These are phyloP conservation scores for Xylaria sp. DNA, from an alignment of 2,329 filamentous ascomycete species.

Conservation along the genomic window DNA sequence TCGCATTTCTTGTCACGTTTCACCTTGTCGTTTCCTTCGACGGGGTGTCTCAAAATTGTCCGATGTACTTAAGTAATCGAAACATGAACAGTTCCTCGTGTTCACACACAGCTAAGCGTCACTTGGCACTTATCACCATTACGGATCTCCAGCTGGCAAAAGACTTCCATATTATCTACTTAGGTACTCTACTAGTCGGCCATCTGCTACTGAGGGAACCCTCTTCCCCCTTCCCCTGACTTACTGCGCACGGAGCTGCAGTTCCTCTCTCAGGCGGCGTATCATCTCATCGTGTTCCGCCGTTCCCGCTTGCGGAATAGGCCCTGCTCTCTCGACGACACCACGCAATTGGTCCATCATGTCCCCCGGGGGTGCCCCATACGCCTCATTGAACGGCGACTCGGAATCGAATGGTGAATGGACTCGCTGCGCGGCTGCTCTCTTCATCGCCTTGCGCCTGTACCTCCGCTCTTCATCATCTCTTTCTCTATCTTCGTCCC, in stretches of 20 bases:
- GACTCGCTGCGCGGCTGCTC: not conserved
- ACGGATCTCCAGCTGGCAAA: not conserved
- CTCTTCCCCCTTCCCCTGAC: too few relatives aligned
- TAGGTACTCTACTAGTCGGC: too few relatives aligned
- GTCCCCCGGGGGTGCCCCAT: too few relatives aligned
- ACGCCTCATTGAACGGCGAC: too few relatives aligned
- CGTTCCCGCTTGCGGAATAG: conserved; percentile 5
- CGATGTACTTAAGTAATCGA: conserved; percentile 16
- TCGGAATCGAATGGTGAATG: too few relatives aligned
- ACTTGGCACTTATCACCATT: not conserved
- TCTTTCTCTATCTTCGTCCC: conserved; percentile 39
- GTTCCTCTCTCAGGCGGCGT: not conserved
- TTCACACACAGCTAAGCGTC: not conserved
- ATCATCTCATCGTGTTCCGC: conserved; percentile 13
- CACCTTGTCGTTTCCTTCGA: conserved; percentile 14
- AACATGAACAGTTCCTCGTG: not conserved
- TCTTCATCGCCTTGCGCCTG: conserved; percentile 18
- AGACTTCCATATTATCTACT: not conserved
- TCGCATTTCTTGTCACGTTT: conserved; percentile 23
- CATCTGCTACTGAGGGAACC: not conserved
- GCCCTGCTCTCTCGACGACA: not conserved
- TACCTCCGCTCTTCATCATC: conserved; percentile 18
- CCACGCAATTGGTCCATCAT: not conserved
- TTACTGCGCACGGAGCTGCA: not conserved
- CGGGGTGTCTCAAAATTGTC: conserved; percentile 11